Evolutionary conservation across 2,329 filamentous ascomycete species (phyloP), one percentile per base, ranked within the genome.

Genomic region (Neopestalotiopsis rosae): DNA sequence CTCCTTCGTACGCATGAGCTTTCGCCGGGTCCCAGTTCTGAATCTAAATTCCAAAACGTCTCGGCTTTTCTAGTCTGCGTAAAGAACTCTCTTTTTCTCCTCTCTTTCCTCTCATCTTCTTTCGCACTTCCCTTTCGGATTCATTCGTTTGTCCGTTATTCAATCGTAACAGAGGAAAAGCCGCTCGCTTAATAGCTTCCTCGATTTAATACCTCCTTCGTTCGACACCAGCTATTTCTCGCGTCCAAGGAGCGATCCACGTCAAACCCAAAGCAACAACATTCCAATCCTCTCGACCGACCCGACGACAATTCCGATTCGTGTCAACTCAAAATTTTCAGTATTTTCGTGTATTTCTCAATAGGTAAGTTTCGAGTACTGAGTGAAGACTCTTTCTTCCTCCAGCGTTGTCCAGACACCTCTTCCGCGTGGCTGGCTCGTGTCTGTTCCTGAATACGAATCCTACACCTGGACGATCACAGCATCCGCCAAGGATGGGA

Each of bases 131-230:
- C 74, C 71, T 68, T 78, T 79, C 77, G 77, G 74, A 78, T 78
- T 77, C 77, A 79, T 79, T 79, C 78, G 78, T 79, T 79, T 79
- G 76, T 78, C n/a, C 76, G 72, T 78, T 77, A 78, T 74, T 75
- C 74, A 69, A 70, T 69, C 65, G 52, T 68, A 75, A 58, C 72
- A 78, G 72, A 77, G 77, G 77, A 78, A 28, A 78, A 74, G 74
- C 73, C 77, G 75, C 72, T 78, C 76, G 76, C 75, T 78, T 72
- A 72, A 73, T 74, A 74, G 71, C 76, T 79, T 79, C 78, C 76
- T 77, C 71, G 67, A 72, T 78, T 79, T 79, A 79, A 79, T 79
- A 77, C 64, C 70, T 72, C 70, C 49, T 68, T 61, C 66, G 34
- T 61, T 61, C 49, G 42, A 57, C 30, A 17, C 17, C 42, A 17